Base-by-base conservation (phyloP, 2,329 filamentous ascomycete species). In the Fusarium devonianum region DNA sequence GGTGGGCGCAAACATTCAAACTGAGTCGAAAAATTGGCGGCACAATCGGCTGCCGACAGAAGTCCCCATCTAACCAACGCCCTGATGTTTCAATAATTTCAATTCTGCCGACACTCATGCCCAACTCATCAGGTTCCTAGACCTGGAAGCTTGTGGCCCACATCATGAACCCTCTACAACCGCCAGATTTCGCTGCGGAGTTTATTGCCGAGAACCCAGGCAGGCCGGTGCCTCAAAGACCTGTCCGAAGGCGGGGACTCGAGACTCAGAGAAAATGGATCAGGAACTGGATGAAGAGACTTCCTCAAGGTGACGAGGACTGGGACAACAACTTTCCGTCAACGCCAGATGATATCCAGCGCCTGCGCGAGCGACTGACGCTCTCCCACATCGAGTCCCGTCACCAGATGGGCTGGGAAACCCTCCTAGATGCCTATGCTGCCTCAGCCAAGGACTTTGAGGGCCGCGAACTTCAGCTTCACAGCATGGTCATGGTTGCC, bases 251-350 rank as follows among this genome's bases (percentile, higher is more conserved):
- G 39, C 46, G 61, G 26, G 61, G 61, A 26, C 49, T 64, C 40
- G 62, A 62, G 28, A 61, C 60, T 23, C 61, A 62, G 19, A 59
- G 60, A 29, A 64, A 51, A 64, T 64, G 61, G 61, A 56, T 64
- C 18, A 52, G 25, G 37, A 58, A 61, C 25, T 64, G 61, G 61
- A 56, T 64, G 58, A 59, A 61, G 34, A 62, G 61, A 19, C 42
- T 64, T n/a, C 61, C 61, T 10, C 61, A 64, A 33, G 61, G 61
- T 26, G 58, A 64, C n/a, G 61, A 62, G 45, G 61, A 64, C 26
- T 64, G 61, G 61, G 53, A 64, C 30, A 64, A 64, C 34, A 64
- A 64, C 47, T 56, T 44, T 32, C 61, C 61, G 10, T 64, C 53
- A 14, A 52, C 61, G 2, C 28, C 49, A n/a, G 55, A 56, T 13